phyloP scores from a whole-genome alignment of 2,329 filamentous ascomycete species.

The Monosporascus sp. region DNA sequence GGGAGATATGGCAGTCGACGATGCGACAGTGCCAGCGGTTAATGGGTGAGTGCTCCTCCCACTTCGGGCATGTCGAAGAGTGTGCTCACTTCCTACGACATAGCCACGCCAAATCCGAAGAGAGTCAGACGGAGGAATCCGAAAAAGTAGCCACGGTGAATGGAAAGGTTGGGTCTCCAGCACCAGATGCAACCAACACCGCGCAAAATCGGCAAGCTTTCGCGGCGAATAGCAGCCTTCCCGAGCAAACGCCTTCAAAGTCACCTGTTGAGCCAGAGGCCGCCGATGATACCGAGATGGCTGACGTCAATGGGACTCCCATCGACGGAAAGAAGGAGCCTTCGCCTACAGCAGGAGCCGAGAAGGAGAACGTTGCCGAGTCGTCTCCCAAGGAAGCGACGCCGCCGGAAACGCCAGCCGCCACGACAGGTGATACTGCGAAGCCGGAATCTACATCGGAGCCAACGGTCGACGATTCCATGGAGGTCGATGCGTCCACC shows the following conservation, averaged over 20 bases:
- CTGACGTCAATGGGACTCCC: conserved; percentile 10
- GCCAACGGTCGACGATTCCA: conserved; percentile 14
- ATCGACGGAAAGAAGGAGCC: conserved; percentile 3
- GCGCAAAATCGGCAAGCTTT: conserved; percentile 18
- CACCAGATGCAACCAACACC: conserved; percentile 5
- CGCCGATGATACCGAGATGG: conserved; percentile 13
- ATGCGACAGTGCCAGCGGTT: conserved; percentile 31
- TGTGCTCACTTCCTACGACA: neutral
- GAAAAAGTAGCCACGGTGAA: conserved; percentile 16
- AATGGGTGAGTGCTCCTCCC: conserved; percentile 51
- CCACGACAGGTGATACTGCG: conserved; percentile 5
- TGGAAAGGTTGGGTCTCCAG: conserved; percentile 14
- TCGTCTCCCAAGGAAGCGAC: conserved; percentile 2
- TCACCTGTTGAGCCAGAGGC: neutral
- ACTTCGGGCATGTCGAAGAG: neutral
- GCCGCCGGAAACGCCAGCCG: conserved; percentile 1
- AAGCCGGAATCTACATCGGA: conserved; percentile 1
- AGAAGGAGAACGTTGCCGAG: conserved; percentile 1
- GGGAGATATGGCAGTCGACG: conserved; percentile 45
- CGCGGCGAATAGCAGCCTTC: conserved; percentile 14
- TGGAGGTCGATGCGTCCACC: conserved; percentile 24
- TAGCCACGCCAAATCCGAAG: conserved; percentile 17
- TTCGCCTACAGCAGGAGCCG: neutral
- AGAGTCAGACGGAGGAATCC: conserved; percentile 8
- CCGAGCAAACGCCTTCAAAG: conserved; percentile 11